phyloP scores from a whole-genome alignment of 139 green algal genomes.

The Trebouxia sp. region DNA sequence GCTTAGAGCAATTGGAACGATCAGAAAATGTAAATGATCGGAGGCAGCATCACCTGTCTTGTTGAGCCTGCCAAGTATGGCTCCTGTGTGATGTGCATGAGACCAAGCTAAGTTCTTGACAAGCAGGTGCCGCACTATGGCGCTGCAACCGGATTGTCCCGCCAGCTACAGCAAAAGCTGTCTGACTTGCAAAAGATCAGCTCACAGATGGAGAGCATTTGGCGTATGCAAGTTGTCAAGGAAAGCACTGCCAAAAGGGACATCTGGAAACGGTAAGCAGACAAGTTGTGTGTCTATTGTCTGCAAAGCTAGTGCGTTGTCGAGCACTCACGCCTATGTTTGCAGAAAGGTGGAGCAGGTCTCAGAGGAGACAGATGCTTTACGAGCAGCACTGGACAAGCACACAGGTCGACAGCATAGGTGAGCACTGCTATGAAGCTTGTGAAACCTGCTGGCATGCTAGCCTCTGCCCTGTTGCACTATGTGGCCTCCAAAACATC shows the following conservation, averaged over 20 bases:
- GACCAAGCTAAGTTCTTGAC: neutral
- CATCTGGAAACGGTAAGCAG: conserved; percentile 72
- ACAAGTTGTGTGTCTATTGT: no score
- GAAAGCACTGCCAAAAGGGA: conserved; percentile 62
- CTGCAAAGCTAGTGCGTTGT: no score
- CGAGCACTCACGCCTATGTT: neutral
- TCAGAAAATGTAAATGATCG: conserved; percentile 41
- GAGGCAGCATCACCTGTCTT: no score
- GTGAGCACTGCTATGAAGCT: neutral
- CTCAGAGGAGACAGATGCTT: conserved; percentile 69
- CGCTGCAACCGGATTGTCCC: conserved; percentile 36
- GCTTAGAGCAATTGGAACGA: conserved; percentile 68
- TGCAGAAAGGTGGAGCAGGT: conserved; percentile 86
- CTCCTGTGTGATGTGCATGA: no score
- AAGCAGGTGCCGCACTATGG: conserved; percentile 26
- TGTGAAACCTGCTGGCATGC: neutral
- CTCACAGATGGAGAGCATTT: conserved; percentile 75
- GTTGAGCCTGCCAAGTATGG: no score
- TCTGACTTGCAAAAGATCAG: conserved; percentile 66
- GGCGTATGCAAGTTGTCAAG: conserved; percentile 80
- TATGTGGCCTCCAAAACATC: no score
- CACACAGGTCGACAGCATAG: conserved; percentile 37
- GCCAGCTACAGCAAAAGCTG: conserved; percentile 61
- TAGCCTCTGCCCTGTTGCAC: no score
- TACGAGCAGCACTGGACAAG: conserved; percentile 52